Percentiles rank a stretch among this genome's conserved stretches.
Conservation (phyloP, 352 stramenopile genomes). For the Pythium oligandrum region DNA sequence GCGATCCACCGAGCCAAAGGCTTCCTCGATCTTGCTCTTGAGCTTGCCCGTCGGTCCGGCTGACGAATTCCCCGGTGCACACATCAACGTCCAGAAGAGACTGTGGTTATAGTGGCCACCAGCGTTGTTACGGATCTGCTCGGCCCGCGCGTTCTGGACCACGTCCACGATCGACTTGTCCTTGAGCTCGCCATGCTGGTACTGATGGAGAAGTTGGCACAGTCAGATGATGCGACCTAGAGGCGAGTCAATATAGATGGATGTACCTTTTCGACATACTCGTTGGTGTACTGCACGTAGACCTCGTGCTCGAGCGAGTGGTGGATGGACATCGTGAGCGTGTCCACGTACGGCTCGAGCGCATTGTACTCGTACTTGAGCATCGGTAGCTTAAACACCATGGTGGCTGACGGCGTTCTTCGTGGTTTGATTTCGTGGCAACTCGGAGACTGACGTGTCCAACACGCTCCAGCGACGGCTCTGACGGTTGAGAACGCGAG, state of each 20-base stretch:
- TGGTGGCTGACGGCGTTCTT: background rate
- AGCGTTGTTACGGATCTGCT: constrained; percentile 23
- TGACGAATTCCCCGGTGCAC: constrained; percentile 12
- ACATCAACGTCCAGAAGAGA: constrained; percentile 25
- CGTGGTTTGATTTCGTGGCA: too few species aligned
- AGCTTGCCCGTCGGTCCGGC: constrained; percentile 22
- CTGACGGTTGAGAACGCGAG: too few species aligned
- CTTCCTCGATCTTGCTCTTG: constrained; percentile 36
- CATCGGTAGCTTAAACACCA: constrained; percentile 36
- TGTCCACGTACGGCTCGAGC: constrained; percentile 45
- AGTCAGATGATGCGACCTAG: too few species aligned
- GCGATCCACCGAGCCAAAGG: constrained; percentile 37
- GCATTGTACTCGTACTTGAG: constrained; percentile 52
- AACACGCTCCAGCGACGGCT: too few species aligned
- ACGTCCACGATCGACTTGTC: constrained; percentile 26
- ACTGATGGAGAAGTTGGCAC: constrained; percentile 32
- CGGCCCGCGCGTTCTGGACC: constrained; percentile 25
- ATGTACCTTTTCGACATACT: constrained; percentile 39
- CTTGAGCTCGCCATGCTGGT: constrained; percentile 31
- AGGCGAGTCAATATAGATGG: background rate
- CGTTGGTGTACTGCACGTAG: constrained; percentile 35
- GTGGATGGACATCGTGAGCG: constrained; percentile 55
- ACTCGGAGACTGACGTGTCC: too few species aligned
- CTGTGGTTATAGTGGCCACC: constrained; percentile 29
- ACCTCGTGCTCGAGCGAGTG: constrained; percentile 45